A percentile compares a stretch with the other conserved stretches of the same genome.
These are phyloP conservation scores for Isabelozyma pseudorhagii DNA, from an alignment of 805 yeast species.

Conservation along the genomic window DNA sequence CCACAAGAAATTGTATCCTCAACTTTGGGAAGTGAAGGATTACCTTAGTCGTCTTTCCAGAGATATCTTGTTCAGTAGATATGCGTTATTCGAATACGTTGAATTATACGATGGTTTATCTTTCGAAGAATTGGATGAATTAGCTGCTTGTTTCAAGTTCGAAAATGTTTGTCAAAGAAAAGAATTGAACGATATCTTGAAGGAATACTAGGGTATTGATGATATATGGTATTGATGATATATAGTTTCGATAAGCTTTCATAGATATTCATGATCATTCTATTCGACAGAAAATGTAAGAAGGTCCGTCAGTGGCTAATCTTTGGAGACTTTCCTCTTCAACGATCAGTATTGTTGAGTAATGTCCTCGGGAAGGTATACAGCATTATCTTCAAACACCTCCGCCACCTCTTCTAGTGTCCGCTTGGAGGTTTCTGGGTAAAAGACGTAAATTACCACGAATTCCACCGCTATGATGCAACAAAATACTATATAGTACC, in stretches of 20 bases:
- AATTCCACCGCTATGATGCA: constrained; percentile 23
- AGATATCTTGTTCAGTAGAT: constrained; percentile 43
- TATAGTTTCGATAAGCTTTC: too few species aligned
- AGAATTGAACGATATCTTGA: constrained; percentile 34
- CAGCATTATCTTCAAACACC: constrained; percentile 20
- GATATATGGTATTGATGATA: not conserved
- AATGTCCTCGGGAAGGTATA: too few species aligned
- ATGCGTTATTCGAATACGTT: constrained; percentile 44
- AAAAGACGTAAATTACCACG: constrained; percentile 19
- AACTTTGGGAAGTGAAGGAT: constrained; percentile 32
- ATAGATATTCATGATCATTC: too few species aligned
- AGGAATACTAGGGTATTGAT: constrained; percentile 12
- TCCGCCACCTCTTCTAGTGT: constrained; percentile 32
- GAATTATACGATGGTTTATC: constrained; percentile 39
- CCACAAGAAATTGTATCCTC: constrained; percentile 41
- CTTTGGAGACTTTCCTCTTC: too few species aligned
- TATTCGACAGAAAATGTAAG: too few species aligned
- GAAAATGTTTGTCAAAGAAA: constrained; percentile 44
- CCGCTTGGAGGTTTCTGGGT: constrained; percentile 29
- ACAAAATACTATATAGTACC: constrained; percentile 32
- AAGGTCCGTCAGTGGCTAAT: too few species aligned
- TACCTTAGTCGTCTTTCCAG: constrained; percentile 39
- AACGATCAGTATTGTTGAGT: too few species aligned
- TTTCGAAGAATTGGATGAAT: constrained; percentile 46
- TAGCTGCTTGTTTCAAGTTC: constrained; percentile 50